Evolutionary conservation across 2,329 filamentous ascomycete genomes (phyloP).

Genomic region (Camptophora hylomeconis): DNA sequence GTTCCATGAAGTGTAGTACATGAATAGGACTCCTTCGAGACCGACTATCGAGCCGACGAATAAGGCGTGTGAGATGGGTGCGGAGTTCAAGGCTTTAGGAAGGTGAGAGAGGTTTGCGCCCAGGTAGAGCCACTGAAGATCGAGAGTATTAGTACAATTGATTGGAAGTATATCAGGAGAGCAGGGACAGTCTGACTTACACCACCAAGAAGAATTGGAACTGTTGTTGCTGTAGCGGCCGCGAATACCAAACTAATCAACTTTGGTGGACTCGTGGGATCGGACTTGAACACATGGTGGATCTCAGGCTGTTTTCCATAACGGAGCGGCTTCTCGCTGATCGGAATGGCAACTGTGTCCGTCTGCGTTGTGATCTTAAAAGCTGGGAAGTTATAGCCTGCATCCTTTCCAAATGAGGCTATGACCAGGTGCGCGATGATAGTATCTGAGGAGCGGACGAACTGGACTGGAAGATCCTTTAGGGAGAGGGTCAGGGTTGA

Average conservation of each 20-base stretch:
- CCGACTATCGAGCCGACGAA: slow-evolving; percentile 80
- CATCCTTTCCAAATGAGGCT: slow-evolving; percentile 68
- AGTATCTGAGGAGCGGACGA: slow-evolving; percentile 54
- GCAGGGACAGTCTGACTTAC: slow-evolving; percentile 42
- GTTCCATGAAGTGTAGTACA: slow-evolving; percentile 89
- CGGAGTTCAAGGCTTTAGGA: slow-evolving; percentile 57
- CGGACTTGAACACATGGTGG: slow-evolving; percentile 74
- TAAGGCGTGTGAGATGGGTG: slow-evolving; percentile 66
- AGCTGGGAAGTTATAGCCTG: slow-evolving; percentile 52
- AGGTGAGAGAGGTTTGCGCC: slow-evolving; percentile 76
- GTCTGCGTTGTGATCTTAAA: slow-evolving; percentile 60
- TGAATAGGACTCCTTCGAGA: slow-evolving; percentile 84
- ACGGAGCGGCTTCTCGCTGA: slow-evolving; percentile 56
- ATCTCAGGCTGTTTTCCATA: slow-evolving; percentile 79
- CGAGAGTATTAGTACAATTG: slow-evolving; percentile 18
- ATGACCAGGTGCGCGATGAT: slow-evolving; percentile 73
- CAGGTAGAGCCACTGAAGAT: slow-evolving; percentile 57
- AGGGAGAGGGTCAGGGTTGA: slow-evolving; percentile 63
- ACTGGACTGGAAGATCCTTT: slow-evolving; percentile 76
- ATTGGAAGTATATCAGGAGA: too few species aligned
- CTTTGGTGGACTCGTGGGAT: slow-evolving; percentile 67
- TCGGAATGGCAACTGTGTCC: slow-evolving; percentile 48
- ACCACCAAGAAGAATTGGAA: slow-evolving; percentile 59
- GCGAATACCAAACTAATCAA: slow-evolving; percentile 69
- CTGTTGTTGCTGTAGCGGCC: slow-evolving; percentile 54